These are phyloP conservation scores for Dittrichia graveolens DNA, from an alignment of 129 eudicot species.

Conservation along the genomic window DNA sequence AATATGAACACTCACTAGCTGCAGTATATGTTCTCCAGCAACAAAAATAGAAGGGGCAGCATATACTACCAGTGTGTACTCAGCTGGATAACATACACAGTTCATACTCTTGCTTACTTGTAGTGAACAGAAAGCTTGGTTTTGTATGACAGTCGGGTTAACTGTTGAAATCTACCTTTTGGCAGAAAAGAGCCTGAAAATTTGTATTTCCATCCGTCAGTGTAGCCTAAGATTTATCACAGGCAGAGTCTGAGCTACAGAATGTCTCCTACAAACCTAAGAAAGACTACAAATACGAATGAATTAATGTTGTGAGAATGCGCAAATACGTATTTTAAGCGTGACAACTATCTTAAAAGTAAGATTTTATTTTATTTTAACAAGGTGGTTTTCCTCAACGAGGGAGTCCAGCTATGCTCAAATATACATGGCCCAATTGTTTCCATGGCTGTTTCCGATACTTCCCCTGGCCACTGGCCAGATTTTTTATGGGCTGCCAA, in stretches of 20 bases:
- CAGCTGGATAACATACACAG: not conserved
- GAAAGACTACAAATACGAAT: not conserved
- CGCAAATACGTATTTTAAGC: no score
- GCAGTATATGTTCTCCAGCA: slow-evolving; percentile 14
- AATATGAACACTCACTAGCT: not conserved
- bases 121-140: not conserved
- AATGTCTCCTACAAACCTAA: not conserved
- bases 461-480: no score
- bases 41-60: not conserved
- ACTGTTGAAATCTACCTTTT: slow-evolving; percentile 18
- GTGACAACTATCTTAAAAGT: no score
- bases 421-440: no score
- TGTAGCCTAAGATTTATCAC: not conserved
- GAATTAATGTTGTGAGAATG: no score
- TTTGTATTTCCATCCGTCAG: slow-evolving; percentile 3
- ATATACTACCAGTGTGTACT: slow-evolving; percentile 8
- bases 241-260: no score
- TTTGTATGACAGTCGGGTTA: slow-evolving; percentile 2
- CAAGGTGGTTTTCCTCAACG: no score
- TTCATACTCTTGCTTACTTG: slow-evolving; percentile 8
- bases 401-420: no score
- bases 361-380: no score
- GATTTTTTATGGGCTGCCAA: no score
- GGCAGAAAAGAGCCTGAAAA: slow-evolving; percentile 5
- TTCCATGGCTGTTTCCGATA: no score